Base-by-base conservation (phyloP, 1,284 basidiomycete species). In the Ustilago trichophora region DNA sequence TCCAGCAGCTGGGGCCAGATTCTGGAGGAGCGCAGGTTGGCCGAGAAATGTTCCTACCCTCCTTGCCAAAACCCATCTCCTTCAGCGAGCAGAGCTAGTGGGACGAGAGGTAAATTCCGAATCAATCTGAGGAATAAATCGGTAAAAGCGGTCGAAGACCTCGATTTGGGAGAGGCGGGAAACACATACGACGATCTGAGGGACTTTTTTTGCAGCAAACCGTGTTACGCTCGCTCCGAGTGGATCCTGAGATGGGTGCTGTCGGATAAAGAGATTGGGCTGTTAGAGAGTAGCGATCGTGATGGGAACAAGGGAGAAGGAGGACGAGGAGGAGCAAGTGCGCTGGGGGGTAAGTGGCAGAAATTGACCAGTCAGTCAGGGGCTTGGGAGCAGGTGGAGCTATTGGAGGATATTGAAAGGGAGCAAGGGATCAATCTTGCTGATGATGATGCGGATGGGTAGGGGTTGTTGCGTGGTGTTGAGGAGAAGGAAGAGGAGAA, bases 291-390 rank as follows among this genome's bases (percentile, higher is more conserved):
- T n/a, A n/a, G n/a, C n/a, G n/a, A n/a, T n/a, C n/a, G n/a, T n/a
- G 27, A 13, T 29, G 94, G 97, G 8, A 9, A 43, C 8, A 16
- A 26, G 37, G 22, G 22, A n/a, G 26, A 15, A 6, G 37, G 16
- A 10, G 26, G 18, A 15, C n/a, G 10, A 12, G 26, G 86, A 87
- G 80, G 92, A n/a, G n/a, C n/a, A 93, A 76, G 86, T 87, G 10
- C 34, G 15, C n/a, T 52, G 93, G 98, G 81, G 87, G 93, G 19
- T 86, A 87, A 52, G 89, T 93, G 81, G 86, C 94, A 34, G 93
- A 98, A 82, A 87, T 89, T 59, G 85, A 98, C 27, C 85, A 94
- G 6, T 86, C 92, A 72, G 88, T 93, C 80, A 95, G 93, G 92
- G 83, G 98, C 37, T 85, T 85, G 60, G 4, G 49, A 56, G 22